Evolutionary conservation across 305 asterid genomes (phyloP), one percentile per base, ranked within the genome.

Genomic region (Solanum hybrid): DNA sequence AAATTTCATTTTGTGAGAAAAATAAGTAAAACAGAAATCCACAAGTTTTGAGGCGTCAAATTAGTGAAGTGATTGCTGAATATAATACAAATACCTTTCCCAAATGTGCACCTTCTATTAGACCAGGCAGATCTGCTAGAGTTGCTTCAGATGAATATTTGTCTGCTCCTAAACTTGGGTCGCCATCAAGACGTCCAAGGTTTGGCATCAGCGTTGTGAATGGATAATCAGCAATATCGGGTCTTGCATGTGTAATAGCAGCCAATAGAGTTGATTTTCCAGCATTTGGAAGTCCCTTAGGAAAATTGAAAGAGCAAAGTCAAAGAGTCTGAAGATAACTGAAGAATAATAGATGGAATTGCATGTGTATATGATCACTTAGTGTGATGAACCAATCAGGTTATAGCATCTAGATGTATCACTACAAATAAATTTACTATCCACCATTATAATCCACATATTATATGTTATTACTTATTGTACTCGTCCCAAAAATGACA

Each of bases 131-230:
- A 93, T 97, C 99, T 16, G 99, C 99, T 90, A 96, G 91, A 35
- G 99, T 96, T 66, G 98, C 99, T 94, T 94, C 95, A 46, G 99
- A 96, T 88, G 98, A 94, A 93, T 93, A 97, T 88, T 94, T 90
- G 34, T 91, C 97, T 5, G 98, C 94, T 73, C 98, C 99, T 75
- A 96, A 93, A 88, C 92, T 94, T 89, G 99, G 99, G 91, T 97
- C 99, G 80, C 99, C 99, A 90, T 93, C 94, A 90, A 97, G 98
- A 90, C 98, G 97, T 88, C 99, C 99, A 78, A 97, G 94, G 89
- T 97, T 97, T 66, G 99, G 99, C 99, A 96, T 97, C 93, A 97
- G 91, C 11, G 99, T 97, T 42, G 99, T 97, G 93, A 96, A 97
- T 13, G 99, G 99, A 90, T 97, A 97, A 92, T 97, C 99, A 76